Conservation (phyloP, 345 rosid genomes). For the Camelina laxa region DNA sequence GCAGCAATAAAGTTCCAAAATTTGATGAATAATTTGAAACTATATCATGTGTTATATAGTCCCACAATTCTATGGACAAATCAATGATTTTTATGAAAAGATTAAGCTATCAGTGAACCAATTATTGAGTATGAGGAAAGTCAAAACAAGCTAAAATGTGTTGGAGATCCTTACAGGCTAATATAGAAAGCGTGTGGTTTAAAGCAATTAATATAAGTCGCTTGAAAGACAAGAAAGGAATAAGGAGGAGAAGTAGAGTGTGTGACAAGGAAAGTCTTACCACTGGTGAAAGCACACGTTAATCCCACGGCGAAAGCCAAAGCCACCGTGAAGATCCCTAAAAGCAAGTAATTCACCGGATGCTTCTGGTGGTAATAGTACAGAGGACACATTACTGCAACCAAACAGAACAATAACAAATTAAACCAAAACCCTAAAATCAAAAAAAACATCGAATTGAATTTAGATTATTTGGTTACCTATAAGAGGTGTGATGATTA, state of each 20-base stretch:
- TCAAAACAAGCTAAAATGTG: conserved; percentile 29
- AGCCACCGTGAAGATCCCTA: conserved; percentile 69
- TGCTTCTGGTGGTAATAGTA: conserved; percentile 82
- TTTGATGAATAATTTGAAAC: not conserved
- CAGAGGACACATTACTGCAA: conserved; percentile 73
- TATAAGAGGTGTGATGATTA: conserved; percentile 67
- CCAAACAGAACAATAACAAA: not conserved
- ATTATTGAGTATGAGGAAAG: conserved; percentile 10
- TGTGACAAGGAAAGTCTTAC: conserved; percentile 44
- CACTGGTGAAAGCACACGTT: conserved; percentile 78
- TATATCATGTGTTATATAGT: not conserved
- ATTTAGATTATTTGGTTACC: conserved; percentile 41
- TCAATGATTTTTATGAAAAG: not conserved
- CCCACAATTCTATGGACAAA: not conserved
- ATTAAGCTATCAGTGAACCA: not conserved
- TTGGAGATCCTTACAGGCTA: not conserved
- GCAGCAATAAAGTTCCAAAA: conserved; percentile 19
- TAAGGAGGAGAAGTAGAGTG: conserved; percentile 14
- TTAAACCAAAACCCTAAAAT: not conserved
- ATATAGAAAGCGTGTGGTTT: not conserved
- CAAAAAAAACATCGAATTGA: too few relatives aligned
- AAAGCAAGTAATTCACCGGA: conserved; percentile 79
- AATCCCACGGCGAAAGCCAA: conserved; percentile 78
- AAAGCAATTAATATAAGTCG: conserved; percentile 18
- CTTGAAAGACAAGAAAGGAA: conserved; percentile 31